Percentiles rank a stretch among this genome's conserved stretches.
These are phyloP conservation scores for Leishmania turanica DNA, from an alignment of 208 protist genomes.

Conservation along the genomic window DNA sequence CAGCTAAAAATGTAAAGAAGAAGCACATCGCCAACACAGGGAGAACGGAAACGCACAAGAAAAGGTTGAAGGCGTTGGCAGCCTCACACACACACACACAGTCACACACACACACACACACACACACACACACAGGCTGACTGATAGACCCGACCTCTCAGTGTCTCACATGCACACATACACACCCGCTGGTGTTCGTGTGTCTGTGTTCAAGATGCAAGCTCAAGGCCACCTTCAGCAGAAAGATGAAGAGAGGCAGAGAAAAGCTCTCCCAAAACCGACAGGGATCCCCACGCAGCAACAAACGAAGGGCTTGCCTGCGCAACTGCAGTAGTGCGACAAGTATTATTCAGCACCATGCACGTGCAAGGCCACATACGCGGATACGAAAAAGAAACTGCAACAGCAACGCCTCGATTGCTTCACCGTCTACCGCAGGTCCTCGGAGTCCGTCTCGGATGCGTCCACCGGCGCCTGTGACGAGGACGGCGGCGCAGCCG, in stretches of 20 bases:
- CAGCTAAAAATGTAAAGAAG: background rate
- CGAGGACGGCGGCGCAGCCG: background rate
- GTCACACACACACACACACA: background rate
- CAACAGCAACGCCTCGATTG: background rate
- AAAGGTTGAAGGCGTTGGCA: background rate
- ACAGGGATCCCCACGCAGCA: background rate
- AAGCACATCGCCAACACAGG: background rate
- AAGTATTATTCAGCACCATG: background rate
- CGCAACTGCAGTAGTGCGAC: background rate
- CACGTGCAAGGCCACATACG: background rate
- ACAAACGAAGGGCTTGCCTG: background rate
- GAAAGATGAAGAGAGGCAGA: background rate
- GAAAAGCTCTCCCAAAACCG: background rate
- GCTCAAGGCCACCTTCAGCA: background rate
- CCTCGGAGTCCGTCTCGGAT: slow-evolving; percentile 28
- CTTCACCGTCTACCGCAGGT: slow-evolving; percentile 17
- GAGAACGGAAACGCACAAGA: background rate
- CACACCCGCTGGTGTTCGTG: background rate
- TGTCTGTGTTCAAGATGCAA: background rate
- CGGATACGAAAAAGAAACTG: background rate
- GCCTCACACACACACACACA: background rate
- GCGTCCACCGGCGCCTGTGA: slow-evolving; percentile 5
- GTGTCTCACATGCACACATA: background rate
- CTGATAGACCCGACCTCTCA: background rate
- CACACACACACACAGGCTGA: background rate